Conservation (phyloP, 2,329 filamentous ascomycete genomes). For the Trichoderma sp. region DNA sequence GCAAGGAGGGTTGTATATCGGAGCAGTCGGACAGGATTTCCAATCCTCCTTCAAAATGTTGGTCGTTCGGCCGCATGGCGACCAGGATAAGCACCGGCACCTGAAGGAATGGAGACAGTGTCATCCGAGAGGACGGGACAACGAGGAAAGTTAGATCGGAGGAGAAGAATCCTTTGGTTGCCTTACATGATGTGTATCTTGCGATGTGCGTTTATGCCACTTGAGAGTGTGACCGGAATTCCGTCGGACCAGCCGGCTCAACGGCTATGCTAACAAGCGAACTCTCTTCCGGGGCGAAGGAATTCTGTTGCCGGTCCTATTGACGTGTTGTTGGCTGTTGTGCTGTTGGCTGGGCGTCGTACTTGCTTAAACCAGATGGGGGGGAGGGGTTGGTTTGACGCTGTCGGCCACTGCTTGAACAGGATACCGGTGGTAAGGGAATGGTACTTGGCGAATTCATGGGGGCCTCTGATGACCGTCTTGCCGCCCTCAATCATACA, state of each 20-base stretch:
- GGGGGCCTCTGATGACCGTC: no score
- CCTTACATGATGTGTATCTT: neutral
- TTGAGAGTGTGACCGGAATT: neutral
- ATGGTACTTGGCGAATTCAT: no score
- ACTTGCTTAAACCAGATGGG: neutral
- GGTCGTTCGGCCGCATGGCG: neutral
- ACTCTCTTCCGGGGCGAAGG: neutral
- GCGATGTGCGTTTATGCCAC: neutral
- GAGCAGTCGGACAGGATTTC: neutral
- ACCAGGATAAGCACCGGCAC: neutral
- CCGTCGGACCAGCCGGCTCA: conserved; percentile 4
- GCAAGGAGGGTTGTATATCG: neutral
- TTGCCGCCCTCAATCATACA: no score
- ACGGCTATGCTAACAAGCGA: neutral
- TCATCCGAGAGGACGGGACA: neutral
- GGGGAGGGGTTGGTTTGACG: neutral
- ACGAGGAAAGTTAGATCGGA: neutral
- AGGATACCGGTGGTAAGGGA: neutral
- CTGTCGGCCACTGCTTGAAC: neutral
- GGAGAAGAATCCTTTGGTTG: neutral
- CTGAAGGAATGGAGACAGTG: neutral
- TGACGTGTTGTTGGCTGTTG: neutral
- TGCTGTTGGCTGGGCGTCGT: conserved; percentile 6
- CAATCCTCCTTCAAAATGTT: neutral
- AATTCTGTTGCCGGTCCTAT: neutral